A percentile compares a stretch with the other conserved stretches of the same genome.
These are phyloP conservation scores for Marchantia polymorpha DNA, from an alignment of 225 moss, liverwort and hornwort species.

Conservation along the genomic window DNA sequence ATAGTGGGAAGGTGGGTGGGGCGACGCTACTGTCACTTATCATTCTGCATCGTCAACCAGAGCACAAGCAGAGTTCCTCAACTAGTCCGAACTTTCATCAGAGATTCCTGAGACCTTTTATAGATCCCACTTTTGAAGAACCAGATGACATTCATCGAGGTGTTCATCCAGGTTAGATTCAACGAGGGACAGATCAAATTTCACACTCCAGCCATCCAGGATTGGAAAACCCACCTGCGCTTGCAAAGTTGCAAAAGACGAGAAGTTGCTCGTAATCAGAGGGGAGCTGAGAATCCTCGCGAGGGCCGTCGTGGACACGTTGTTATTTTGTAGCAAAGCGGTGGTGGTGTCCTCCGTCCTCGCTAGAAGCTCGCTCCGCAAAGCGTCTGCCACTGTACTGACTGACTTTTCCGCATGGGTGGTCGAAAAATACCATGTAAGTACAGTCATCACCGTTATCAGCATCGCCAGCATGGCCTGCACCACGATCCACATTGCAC, in stretches of 20 bases:
- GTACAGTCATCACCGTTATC: conserved; percentile 40
- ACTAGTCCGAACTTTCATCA: no score
- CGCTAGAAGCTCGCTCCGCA: conserved; percentile 41
- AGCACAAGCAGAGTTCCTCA: no score
- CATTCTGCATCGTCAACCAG: no score
- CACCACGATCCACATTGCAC: conserved; percentile 1
- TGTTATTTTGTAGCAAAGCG: conserved; percentile 33
- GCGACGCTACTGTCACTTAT: no score
- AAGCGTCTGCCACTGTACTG: conserved; percentile 34
- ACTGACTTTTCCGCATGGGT: conserved; percentile 39
- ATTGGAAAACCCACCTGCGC: conserved; percentile 34
- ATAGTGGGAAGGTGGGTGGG: not conserved
- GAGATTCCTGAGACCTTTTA: no score
- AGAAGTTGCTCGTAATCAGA: conserved; percentile 35
- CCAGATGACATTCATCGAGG: no score
- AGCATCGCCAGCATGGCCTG: conserved; percentile 47
- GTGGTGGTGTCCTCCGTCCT: conserved; percentile 31
- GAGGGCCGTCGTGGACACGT: conserved; percentile 41
- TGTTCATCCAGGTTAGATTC: not conserved
- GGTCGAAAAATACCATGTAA: conserved; percentile 51
- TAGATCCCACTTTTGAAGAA: no score
- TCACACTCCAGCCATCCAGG: no score
- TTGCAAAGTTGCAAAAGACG: conserved; percentile 41
- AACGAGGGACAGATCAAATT: not conserved
- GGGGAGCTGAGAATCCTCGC: conserved; percentile 48